These are phyloP conservation scores for Entoloma clypeatum DNA, from an alignment of 1,284 basidiomycete genomes.

Conservation along the genomic window DNA sequence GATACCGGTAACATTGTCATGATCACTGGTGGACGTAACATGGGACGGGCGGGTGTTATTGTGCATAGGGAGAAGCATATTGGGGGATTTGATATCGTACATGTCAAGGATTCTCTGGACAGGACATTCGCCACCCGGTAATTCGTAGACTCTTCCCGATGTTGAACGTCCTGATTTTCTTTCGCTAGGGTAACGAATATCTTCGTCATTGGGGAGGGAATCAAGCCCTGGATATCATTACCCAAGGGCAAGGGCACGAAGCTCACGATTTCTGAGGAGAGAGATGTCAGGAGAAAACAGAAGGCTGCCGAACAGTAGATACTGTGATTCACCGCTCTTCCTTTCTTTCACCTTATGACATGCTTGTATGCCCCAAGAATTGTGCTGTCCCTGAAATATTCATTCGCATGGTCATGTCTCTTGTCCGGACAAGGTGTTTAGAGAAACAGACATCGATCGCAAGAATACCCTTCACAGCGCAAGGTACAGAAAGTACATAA, in stretches of 20 bases:
- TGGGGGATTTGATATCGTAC: constrained; percentile 97
- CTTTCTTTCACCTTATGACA: constrained; percentile 40
- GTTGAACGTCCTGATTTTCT: constrained; percentile 5
- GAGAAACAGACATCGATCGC: too few species aligned
- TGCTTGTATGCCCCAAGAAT: constrained; percentile 52
- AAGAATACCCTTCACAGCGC: too few species aligned
- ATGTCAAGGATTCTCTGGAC: constrained; percentile 95
- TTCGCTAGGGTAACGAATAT: constrained; percentile 85
- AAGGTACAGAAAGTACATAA: too few species aligned
- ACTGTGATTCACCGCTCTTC: constrained; percentile 22
- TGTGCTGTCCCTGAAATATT: constrained; percentile 23
- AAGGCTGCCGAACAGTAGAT: constrained; percentile 58
- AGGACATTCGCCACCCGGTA: constrained; percentile 95
- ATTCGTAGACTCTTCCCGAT: constrained; percentile 26
- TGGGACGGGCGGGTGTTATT: constrained; percentile 97
- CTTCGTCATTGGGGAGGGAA: constrained; percentile 95
- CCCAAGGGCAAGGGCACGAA: constrained; percentile 98
- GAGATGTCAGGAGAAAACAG: constrained; percentile 75
- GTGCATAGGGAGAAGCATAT: constrained; percentile 95
- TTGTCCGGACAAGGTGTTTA: too few species aligned
- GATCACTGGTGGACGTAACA: constrained; percentile 99
- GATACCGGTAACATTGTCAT: constrained; percentile 98
- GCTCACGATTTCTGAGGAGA: constrained; percentile 86
- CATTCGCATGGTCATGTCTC: constrained; percentile 10
- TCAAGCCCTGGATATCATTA: constrained; percentile 95